Percentiles rank a stretch among this genome's conserved stretches.
These are phyloP conservation scores for Alternaria hordeiaustralica DNA, from an alignment of 2,329 filamentous ascomycete species.

Conservation along the genomic window DNA sequence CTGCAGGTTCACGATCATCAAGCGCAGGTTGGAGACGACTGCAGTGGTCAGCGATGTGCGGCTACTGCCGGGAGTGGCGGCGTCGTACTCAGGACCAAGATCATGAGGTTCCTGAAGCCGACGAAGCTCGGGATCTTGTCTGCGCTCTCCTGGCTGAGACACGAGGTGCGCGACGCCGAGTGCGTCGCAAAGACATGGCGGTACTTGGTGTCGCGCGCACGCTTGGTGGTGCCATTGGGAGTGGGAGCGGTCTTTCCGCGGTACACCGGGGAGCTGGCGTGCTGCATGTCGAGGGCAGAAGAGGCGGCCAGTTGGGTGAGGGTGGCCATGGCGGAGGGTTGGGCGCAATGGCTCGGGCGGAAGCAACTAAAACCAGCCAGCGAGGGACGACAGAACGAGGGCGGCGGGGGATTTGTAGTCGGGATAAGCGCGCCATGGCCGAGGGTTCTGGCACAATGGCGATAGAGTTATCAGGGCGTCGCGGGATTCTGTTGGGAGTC, in stretches of 20 bases:
- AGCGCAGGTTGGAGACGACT: constrained; percentile 91
- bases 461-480: constrained; percentile 15
- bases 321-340: constrained; percentile 39
- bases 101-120: constrained; percentile 95
- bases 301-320: constrained; percentile 31
- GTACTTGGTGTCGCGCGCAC: constrained; percentile 67
- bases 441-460: constrained; percentile 9
- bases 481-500: constrained; percentile 26
- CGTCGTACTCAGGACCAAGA: constrained; percentile 79
- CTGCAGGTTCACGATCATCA: constrained; percentile 96
- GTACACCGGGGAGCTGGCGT: constrained; percentile 31
- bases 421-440: constrained; percentile 16
- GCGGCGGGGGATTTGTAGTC: constrained; percentile 7
- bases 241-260: constrained; percentile 27
- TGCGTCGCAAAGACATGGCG: constrained; percentile 92
- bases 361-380: constrained; percentile 2
- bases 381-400: constrained; percentile 24
- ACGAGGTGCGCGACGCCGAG: constrained; percentile 73
- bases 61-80: constrained; percentile 5
- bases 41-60: constrained; percentile 30
- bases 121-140: constrained; percentile 79
- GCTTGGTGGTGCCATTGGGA: constrained; percentile 21
- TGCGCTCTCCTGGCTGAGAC: constrained; percentile 80
- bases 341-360: constrained; percentile 11
- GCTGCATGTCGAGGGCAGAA: constrained; percentile 30